phyloP scores from a whole-genome alignment of 441 rosid species.

The Omphalea diandra region DNA sequence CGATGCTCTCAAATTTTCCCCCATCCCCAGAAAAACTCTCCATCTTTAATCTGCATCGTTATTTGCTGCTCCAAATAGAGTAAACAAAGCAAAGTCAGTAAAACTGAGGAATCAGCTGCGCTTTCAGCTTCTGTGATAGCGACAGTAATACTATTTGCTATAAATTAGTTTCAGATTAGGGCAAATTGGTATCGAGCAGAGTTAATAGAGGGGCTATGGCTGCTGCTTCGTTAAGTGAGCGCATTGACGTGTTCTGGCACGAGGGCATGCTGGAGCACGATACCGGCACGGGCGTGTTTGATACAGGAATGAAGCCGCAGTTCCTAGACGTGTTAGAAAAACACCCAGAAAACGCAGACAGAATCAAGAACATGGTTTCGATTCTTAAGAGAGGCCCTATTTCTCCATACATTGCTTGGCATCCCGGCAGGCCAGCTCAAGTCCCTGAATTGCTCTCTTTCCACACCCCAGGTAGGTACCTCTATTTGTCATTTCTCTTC shows the following conservation, averaged over 20 bases:
- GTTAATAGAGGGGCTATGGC: no score
- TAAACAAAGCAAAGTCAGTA: no score
- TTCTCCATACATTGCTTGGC: slow-evolving; percentile 65
- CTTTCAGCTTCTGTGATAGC: no score
- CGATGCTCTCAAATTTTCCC: no score
- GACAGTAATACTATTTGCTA: no score
- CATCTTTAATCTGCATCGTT: no score
- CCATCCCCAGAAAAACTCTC: no score
- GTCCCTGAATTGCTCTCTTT: slow-evolving; percentile 62
- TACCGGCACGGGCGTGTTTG: slow-evolving; percentile 69
- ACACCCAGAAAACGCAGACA: slow-evolving; percentile 81
- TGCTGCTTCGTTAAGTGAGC: slow-evolving; percentile 14
- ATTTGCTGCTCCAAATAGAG: no score
- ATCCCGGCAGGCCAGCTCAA: slow-evolving; percentile 52
- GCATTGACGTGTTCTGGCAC: slow-evolving; percentile 74
- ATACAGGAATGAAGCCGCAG: slow-evolving; percentile 61
- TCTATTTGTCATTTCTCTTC: background rate
- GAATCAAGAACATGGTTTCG: slow-evolving; percentile 73
- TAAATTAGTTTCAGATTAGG: no score
- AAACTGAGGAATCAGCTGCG: no score
- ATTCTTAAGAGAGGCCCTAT: slow-evolving; percentile 78
- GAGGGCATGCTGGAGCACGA: slow-evolving; percentile 78
- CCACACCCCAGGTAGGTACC: slow-evolving; percentile 54
- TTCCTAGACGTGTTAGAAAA: slow-evolving; percentile 75
- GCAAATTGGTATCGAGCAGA: no score